Evolutionary conservation across 1,284 basidiomycete species (phyloP).

Genomic region (Ceratobasidium sp.): DNA sequence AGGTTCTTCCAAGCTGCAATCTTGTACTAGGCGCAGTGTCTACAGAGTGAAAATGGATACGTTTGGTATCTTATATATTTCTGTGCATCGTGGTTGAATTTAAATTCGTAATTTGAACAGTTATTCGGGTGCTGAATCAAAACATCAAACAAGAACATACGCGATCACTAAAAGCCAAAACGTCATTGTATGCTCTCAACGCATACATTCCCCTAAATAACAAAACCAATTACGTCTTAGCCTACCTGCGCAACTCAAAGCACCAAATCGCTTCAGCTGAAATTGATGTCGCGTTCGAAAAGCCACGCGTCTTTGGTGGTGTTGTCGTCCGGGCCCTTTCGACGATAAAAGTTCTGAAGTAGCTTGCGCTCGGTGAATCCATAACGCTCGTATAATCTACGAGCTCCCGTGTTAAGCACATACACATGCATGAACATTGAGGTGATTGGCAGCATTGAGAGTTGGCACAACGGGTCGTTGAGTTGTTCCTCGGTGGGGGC

Average conservation of each 20-base stretch:
- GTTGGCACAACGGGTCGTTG: constrained; percentile 10
- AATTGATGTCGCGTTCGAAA: constrained; percentile 19
- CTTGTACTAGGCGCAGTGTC: constrained; percentile 15
- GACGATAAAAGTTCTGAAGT: constrained; percentile 28
- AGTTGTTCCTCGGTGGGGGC: constrained; percentile 1
- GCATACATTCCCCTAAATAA: too few species aligned
- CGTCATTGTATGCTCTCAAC: too few species aligned
- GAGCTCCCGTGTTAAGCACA: constrained; percentile 31
- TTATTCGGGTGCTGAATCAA: too few species aligned
- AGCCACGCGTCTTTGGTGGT: constrained; percentile 32
- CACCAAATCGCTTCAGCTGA: background rate
- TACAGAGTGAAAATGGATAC: too few species aligned
- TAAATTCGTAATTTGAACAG: too few species aligned
- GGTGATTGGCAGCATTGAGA: constrained; percentile 29
- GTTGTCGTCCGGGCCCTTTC: constrained; percentile 26
- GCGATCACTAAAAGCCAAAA: background rate
- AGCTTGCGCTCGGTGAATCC: constrained; percentile 27
- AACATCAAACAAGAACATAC: too few species aligned
- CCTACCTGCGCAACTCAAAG: background rate
- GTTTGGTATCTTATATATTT: too few species aligned
- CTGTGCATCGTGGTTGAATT: too few species aligned
- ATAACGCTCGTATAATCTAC: constrained; percentile 20
- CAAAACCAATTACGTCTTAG: too few species aligned
- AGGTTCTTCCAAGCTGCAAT: constrained; percentile 46
- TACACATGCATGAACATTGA: constrained; percentile 39